phyloP scores from a whole-genome alignment of 306 rosid genomes.

The Citrullus colocynthis region DNA sequence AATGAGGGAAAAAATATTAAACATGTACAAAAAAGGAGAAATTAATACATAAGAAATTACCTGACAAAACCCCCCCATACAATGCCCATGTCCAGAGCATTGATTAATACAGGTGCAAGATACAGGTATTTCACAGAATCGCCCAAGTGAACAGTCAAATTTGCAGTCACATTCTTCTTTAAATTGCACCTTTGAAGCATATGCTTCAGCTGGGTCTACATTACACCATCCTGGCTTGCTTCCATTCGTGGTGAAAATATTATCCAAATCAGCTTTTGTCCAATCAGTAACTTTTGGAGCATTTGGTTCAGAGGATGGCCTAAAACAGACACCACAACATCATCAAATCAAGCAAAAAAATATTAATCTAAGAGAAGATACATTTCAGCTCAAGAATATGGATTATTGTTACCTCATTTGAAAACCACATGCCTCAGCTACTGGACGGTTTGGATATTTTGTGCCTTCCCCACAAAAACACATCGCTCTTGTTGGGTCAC shows the following conservation, averaged over 20 bases:
- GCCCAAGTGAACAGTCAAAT: constrained; percentile 65
- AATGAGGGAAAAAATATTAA: not conserved
- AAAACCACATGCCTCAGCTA: constrained; percentile 93
- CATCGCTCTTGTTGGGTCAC: constrained; percentile 91
- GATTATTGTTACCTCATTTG: constrained; percentile 42
- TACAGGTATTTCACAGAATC: constrained; percentile 71
- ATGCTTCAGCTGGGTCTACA: constrained; percentile 75
- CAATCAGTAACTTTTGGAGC: constrained; percentile 56
- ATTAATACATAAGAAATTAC: constrained; percentile 19
- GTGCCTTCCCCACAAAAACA: constrained; percentile 99
- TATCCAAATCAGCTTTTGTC: constrained; percentile 59
- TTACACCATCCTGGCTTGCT: constrained; percentile 91
- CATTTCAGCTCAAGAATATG: constrained; percentile 4
- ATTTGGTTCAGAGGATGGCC: constrained; percentile 51
- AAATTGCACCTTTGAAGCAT: constrained; percentile 53
- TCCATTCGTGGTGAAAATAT: constrained; percentile 56
- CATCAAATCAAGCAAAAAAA: constrained; percentile 8
- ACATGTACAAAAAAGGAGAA: not conserved
- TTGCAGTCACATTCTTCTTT: constrained; percentile 88
- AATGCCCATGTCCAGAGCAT: constrained; percentile 74
- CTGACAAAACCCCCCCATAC: constrained; percentile 93
- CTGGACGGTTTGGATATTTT: constrained; percentile 84
- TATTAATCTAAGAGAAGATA: constrained; percentile 9
- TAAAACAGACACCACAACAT: constrained; percentile 25
- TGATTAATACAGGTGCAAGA: constrained; percentile 74